A percentile compares a stretch with the other conserved stretches of the same genome.
phyloP scores from a whole-genome alignment of 176 grass and related monocot genomes.

The Typha latifolia region DNA sequence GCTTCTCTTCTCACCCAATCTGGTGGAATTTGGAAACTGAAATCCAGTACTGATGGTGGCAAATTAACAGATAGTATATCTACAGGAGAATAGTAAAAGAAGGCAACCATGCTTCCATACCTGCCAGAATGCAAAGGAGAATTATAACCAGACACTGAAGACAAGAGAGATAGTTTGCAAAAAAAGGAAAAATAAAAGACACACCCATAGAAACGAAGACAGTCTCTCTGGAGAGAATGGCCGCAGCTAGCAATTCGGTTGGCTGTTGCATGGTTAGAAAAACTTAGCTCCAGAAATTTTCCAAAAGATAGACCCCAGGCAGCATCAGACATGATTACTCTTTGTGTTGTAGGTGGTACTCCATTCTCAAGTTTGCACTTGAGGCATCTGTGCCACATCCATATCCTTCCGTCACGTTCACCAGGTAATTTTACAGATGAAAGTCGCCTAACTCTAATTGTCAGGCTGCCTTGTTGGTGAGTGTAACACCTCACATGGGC shows the following conservation, averaged over 20 bases:
- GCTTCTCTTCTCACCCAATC: constrained; percentile 82
- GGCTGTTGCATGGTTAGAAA: constrained; percentile 79
- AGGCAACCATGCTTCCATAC: constrained; percentile 80
- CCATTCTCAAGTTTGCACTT: constrained; percentile 67
- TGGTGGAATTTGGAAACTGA: constrained; percentile 37
- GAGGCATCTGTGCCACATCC: constrained; percentile 96
- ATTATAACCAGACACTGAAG: constrained; percentile 12
- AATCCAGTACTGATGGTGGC: constrained; percentile 60
- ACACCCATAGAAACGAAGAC: constrained; percentile 90
- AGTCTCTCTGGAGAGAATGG: constrained; percentile 83
- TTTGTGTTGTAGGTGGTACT: constrained; percentile 61
- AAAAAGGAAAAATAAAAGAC: constrained; percentile 14
- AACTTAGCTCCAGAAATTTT: constrained; percentile 92
- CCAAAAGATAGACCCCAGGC: constrained; percentile 93
- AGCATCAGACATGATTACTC: constrained; percentile 80
- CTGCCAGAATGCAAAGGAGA: constrained; percentile 34
- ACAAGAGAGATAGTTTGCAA: constrained; percentile 10
- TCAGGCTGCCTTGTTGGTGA: constrained; percentile 74
- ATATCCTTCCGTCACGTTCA: constrained; percentile 80
- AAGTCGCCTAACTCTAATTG: constrained; percentile 58
- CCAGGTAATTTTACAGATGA: constrained; percentile 46
- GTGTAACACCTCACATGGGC: constrained; percentile 74
- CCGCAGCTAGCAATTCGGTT: constrained; percentile 79
- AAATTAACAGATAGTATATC: constrained; percentile 69
- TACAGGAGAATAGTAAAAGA: constrained; percentile 71